Conservation (phyloP, 805 yeast genomes). For the Jamesozyma gamospora region DNA sequence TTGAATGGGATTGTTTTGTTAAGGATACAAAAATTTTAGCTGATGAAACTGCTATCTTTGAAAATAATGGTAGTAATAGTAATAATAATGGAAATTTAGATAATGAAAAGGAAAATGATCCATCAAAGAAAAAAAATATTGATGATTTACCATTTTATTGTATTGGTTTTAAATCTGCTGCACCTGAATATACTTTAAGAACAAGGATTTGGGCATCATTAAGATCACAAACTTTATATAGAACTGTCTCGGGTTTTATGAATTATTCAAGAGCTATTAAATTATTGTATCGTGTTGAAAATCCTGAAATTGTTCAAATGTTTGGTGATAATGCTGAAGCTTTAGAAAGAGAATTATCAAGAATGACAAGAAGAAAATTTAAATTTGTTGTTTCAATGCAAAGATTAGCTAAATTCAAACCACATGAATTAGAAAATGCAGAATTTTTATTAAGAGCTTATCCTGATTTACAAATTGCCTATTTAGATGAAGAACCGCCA, state of each 20-base stretch:
- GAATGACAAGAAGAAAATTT: conserved; percentile 76
- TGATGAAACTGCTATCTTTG: conserved; percentile 78
- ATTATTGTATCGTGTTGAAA: conserved; percentile 85
- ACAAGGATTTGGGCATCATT: conserved; percentile 98
- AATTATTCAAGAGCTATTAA: conserved; percentile 95
- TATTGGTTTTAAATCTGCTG: conserved; percentile 94
- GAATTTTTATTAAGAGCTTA: conserved; percentile 74
- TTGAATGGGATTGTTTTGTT: conserved; percentile 96
- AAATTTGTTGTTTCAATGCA: conserved; percentile 79
- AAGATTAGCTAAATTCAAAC: conserved; percentile 58
- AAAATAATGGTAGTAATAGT: conserved; percentile 36
- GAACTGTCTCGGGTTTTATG: conserved; percentile 98
- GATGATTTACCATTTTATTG: conserved; percentile 91
- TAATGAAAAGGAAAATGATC: conserved; percentile 44
- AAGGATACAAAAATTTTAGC: conserved; percentile 92
- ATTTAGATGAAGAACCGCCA: conserved; percentile 86
- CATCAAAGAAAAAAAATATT: conserved; percentile 64
- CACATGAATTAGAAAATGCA: conserved; percentile 68
- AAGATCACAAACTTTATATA: conserved; percentile 89
- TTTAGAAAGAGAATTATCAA: conserved; percentile 84
- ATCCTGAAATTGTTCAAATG: conserved; percentile 91
- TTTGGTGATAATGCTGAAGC: conserved; percentile 98
- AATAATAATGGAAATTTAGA: conserved; percentile 36
- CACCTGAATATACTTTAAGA: conserved; percentile 90
- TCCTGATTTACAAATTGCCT: conserved; percentile 83